Evolutionary conservation across 371 early-diverging fungal genomes (phyloP), one percentile per base, ranked within the genome.

Genomic region (Mucor indicus): DNA sequence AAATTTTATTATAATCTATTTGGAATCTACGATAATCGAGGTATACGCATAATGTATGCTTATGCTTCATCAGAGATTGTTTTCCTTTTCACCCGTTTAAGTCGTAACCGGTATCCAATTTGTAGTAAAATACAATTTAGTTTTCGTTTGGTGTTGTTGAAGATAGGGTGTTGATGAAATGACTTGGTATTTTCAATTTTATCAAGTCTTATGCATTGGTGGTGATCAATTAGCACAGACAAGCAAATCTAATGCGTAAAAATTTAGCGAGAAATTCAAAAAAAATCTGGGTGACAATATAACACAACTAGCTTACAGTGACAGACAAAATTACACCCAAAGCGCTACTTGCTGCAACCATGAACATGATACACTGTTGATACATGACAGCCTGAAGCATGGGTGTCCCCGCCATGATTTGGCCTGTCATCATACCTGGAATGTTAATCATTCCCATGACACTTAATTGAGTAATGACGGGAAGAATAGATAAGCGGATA

Each of bases 401-500:
- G 3, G 81, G 75, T 0, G 85, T 83, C 8, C 94, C 94, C 21
- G 90, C 91, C 53, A 93, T 77, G 40, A 92, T 79, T 60, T 91
- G 91, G 39, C 94, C 94, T 0, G 88, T 89, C 94, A 93, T 93
- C 80, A 89, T 85, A 19, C 91, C 93, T 0, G 94, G 94, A 40
- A 93, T 93, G 30, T 90, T 88, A 25, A 93, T 88, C 56, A 93
- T 67, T 2, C 93, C 94, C 57, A 90, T 88, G 32, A 91, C 84
- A 52, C 87, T 79, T 83, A 92, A 84, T 16, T 82, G 78, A 53
- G 90, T 91, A 32, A 95, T 79, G 0, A 86, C 80, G 1, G 95
- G 95, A 33, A 92, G 47, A 60, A 93, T 62, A 17, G 91, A 91
- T 5, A 80, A 57, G 16, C 86, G 70, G 45, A 92, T 80, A 2